Evolutionary conservation across 306 rosid genomes (phyloP).

Genomic region (Datisca glomerata): DNA sequence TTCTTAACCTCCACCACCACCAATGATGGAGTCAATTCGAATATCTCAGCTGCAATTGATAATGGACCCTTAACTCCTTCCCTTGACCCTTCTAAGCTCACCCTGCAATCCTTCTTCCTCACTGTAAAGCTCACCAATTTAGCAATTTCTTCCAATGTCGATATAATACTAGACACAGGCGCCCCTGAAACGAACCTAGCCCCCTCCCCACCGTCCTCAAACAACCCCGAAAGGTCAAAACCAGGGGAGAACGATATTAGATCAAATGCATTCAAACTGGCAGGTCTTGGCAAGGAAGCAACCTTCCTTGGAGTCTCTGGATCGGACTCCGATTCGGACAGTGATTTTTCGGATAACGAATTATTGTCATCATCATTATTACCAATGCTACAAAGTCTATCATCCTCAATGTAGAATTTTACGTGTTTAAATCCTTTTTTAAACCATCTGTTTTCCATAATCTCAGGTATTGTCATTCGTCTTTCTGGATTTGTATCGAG

Average conservation of each 20-base stretch:
- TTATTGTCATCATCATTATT: constrained; percentile 8
- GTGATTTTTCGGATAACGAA: constrained; percentile 22
- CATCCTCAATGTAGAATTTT: constrained; percentile 41
- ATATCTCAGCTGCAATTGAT: constrained; percentile 39
- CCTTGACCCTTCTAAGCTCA: constrained; percentile 45
- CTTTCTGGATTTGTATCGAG: constrained; percentile 35
- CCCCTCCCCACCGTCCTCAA: constrained; percentile 48
- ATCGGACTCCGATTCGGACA: too few relatives aligned
- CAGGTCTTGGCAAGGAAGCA: constrained; percentile 34
- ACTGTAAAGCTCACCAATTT: constrained; percentile 38
- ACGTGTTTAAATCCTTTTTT: constrained; percentile 31
- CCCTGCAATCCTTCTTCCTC: constrained; percentile 50
- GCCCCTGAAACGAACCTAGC: constrained; percentile 38
- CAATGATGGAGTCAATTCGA: constrained; percentile 40
- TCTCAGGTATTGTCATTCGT: constrained; percentile 32
- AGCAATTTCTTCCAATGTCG: constrained; percentile 47
- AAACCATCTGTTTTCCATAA: constrained; percentile 39
- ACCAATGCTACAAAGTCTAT: constrained; percentile 22
- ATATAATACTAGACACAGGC: constrained; percentile 31
- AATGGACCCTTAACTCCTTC: constrained; percentile 46
- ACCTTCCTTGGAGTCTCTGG: constrained; percentile 21
- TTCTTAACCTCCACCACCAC: constrained; percentile 59
- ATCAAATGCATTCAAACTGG: constrained; percentile 53
- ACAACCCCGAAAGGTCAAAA: constrained; percentile 45
- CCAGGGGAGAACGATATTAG: constrained; percentile 51